A percentile compares a stretch with the other conserved stretches of the same genome.
phyloP scores from a whole-genome alignment of 192 early-diverging fungal species.

The Kappamyces sp. region DNA sequence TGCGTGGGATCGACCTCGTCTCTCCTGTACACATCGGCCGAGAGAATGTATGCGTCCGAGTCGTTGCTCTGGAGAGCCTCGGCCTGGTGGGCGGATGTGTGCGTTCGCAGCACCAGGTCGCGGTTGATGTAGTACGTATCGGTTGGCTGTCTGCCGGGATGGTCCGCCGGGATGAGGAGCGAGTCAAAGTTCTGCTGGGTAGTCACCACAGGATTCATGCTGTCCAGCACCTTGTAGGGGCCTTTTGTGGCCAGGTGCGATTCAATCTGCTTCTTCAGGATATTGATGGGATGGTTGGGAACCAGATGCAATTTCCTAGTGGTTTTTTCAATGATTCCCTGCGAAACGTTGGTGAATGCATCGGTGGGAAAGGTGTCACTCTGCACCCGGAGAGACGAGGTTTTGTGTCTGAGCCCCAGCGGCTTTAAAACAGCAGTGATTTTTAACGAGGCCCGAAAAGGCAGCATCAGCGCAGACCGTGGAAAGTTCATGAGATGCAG shows the following conservation, averaged over 20 bases:
- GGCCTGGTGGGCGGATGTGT: conserved; percentile 92
- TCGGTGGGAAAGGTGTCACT: conserved; percentile 37
- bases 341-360: conserved; percentile 69
- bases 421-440: too few relatives aligned
- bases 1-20: conserved; percentile 95
- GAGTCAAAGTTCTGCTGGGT: conserved; percentile 88
- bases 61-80: conserved; percentile 59
- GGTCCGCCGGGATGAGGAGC: conserved; percentile 73
- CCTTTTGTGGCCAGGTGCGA: conserved; percentile 57
- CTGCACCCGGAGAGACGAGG: conserved; percentile 3
- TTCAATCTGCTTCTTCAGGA: conserved; percentile 76
- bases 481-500: too few relatives aligned
- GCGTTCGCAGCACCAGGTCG: conserved; percentile 74
- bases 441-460: too few relatives aligned
- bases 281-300: conserved; percentile 78
- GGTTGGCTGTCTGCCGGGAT: conserved; percentile 70
- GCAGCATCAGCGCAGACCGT: too few relatives aligned
- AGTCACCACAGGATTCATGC: conserved; percentile 76
- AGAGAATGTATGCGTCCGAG: conserved; percentile 55
- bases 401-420: too few relatives aligned
- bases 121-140: conserved; percentile 94
- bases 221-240: conserved; percentile 40
- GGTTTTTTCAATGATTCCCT: conserved; percentile 69
- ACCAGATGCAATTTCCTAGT: conserved; percentile 68
- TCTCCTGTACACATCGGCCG: conserved; percentile 93